These are phyloP conservation scores for Penicillium occitanis DNA, from an alignment of 2,329 filamentous ascomycete species.

Conservation along the genomic window DNA sequence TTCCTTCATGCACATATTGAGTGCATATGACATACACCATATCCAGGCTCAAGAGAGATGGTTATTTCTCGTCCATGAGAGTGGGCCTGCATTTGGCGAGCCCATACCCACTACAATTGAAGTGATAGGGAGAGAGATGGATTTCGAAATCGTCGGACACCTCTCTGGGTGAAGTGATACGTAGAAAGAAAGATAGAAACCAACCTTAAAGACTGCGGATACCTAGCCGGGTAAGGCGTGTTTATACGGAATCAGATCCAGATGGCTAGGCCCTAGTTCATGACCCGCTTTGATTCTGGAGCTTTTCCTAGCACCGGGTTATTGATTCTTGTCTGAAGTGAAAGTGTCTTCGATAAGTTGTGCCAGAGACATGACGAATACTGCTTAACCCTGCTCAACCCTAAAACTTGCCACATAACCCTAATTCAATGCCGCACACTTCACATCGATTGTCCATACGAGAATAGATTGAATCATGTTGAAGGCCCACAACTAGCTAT, in stretches of 20 bases:
- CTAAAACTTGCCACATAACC: not conserved
- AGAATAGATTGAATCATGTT: not conserved
- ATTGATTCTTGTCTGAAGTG: not conserved
- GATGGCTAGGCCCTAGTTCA: not conserved
- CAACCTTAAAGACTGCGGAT: not conserved
- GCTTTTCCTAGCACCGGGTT: not conserved
- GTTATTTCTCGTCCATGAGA: too few species aligned
- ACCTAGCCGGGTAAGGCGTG: not conserved
- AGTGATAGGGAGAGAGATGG: not conserved
- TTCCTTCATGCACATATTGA: too few species aligned
- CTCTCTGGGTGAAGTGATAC: not conserved
- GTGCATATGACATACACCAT: too few species aligned
- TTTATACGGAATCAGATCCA: not conserved
- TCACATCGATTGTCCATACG: not conserved
- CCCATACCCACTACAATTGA: too few species aligned
- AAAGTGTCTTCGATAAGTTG: not conserved
- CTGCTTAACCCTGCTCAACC: not conserved
- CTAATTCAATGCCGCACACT: not conserved
- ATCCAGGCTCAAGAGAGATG: too few species aligned
- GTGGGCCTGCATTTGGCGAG: too few species aligned
- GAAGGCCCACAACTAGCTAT: not conserved
- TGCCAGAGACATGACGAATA: not conserved
- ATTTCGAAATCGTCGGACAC: not conserved
- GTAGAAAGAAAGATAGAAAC: not conserved
- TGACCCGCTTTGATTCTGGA: not conserved